Percentiles rank a stretch among this genome's conserved stretches.
Conservation (phyloP, 2,329 filamentous ascomycete species). For the Thielaviopsis punctulata region DNA sequence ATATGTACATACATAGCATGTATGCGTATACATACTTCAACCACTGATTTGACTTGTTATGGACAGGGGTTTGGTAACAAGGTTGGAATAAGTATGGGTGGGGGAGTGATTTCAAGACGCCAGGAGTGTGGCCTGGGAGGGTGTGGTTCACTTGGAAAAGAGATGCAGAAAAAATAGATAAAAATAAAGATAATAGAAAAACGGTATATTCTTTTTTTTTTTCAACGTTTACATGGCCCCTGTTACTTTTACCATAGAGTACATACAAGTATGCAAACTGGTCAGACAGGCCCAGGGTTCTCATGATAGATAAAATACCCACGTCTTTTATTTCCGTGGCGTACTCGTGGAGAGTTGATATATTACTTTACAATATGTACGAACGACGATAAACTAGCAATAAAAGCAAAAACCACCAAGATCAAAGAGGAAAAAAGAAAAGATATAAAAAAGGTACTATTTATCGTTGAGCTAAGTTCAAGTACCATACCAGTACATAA, state of each 20-base stretch:
- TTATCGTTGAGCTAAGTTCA: background rate
- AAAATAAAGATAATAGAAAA: no score
- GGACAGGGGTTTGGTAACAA: background rate
- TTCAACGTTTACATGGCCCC: background rate
- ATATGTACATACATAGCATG: no score
- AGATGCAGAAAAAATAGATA: background rate
- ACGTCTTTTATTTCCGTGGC: background rate
- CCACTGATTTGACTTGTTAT: background rate
- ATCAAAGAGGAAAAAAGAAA: background rate
- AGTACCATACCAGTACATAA: no score
- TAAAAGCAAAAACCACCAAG: background rate
- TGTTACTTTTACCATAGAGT: no score
- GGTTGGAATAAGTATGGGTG: background rate
- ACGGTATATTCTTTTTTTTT: background rate
- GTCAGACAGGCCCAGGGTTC: background rate
- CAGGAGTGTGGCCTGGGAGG: background rate
- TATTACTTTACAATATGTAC: background rate
- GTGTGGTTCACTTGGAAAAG: background rate
- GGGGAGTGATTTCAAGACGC: background rate
- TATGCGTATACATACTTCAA: no score
- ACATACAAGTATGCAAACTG: no score
- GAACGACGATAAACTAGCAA: background rate
- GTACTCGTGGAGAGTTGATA: background rate
- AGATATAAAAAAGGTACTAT: background rate
- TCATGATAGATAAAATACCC: background rate